phyloP scores from a whole-genome alignment of 257 asterid genomes.

The Ligustrum vulgare region DNA sequence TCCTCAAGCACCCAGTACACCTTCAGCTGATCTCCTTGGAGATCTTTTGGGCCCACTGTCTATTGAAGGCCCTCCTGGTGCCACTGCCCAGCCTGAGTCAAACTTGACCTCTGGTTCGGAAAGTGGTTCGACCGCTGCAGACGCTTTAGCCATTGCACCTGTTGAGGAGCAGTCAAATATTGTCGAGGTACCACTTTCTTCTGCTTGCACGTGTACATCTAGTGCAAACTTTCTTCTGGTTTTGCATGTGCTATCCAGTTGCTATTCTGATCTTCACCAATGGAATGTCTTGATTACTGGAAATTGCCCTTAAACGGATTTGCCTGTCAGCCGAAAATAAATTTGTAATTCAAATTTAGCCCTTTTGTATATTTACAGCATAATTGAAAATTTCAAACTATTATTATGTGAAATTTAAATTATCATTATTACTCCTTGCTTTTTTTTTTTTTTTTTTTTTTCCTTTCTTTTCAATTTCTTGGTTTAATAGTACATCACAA shows the following conservation, averaged over 20 bases:
- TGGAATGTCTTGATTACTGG: constrained; percentile 12
- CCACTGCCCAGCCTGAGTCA: constrained; percentile 50
- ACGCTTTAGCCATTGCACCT: constrained; percentile 79
- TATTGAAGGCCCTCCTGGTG: constrained; percentile 67
- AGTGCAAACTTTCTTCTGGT: neutral
- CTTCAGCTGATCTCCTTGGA: constrained; percentile 84
- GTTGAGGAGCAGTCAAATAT: constrained; percentile 63
- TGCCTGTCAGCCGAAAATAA: neutral
- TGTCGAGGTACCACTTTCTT: constrained; percentile 61
- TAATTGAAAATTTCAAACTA: neutral
- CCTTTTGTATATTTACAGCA: neutral
- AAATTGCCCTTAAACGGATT: too few relatives aligned
- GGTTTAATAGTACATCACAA: too few relatives aligned
- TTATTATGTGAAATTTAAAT: neutral
- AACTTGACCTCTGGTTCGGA: constrained; percentile 44
- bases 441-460: too few relatives aligned
- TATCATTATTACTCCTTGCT: neutral
- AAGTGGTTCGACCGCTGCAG: constrained; percentile 35
- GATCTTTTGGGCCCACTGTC: constrained; percentile 84
- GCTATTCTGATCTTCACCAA: constrained; percentile 13
- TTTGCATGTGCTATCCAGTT: constrained; percentile 4
- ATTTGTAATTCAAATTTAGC: neutral
- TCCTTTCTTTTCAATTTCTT: too few relatives aligned
- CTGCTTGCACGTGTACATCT: constrained; percentile 15
- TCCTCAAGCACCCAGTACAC: constrained; percentile 63